Evolutionary conservation across 345 rosid species (phyloP).

Genomic region (Syzygium grande): DNA sequence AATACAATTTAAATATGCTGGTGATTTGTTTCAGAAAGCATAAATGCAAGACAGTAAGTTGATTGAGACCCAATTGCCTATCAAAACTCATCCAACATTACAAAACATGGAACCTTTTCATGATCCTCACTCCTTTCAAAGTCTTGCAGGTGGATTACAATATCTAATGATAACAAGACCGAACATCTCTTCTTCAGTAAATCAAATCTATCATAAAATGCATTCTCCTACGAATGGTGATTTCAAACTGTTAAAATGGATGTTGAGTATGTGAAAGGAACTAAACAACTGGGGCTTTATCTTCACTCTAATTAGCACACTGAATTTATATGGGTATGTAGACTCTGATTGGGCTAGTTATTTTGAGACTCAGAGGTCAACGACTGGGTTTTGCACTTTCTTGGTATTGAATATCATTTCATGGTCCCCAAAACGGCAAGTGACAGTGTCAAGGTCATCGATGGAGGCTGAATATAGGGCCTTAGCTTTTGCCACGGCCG

Average conservation of each 20-base stretch:
- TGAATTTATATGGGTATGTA: neutral
- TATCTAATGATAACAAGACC: neutral
- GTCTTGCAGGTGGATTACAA: neutral
- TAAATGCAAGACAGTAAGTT: no score
- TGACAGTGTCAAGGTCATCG: neutral
- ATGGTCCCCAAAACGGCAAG: neutral
- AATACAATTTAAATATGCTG: neutral
- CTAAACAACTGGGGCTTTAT: neutral
- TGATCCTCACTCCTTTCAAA: neutral
- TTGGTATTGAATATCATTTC: neutral
- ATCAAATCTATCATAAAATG: neutral
- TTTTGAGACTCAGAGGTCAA: neutral
- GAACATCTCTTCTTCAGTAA: neutral
- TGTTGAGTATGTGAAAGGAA: neutral
- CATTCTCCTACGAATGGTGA: neutral
- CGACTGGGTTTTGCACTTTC: neutral
- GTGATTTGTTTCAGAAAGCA: neutral
- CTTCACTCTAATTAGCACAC: neutral
- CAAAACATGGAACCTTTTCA: neutral
- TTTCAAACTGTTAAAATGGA: neutral
- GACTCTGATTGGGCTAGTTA: neutral
- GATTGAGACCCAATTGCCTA: neutral
- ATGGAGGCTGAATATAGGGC: neutral
- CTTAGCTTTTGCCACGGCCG: neutral
- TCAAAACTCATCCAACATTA: neutral